Conservation (phyloP, 2,329 filamentous ascomycete genomes). For the Onygena corvina region DNA sequence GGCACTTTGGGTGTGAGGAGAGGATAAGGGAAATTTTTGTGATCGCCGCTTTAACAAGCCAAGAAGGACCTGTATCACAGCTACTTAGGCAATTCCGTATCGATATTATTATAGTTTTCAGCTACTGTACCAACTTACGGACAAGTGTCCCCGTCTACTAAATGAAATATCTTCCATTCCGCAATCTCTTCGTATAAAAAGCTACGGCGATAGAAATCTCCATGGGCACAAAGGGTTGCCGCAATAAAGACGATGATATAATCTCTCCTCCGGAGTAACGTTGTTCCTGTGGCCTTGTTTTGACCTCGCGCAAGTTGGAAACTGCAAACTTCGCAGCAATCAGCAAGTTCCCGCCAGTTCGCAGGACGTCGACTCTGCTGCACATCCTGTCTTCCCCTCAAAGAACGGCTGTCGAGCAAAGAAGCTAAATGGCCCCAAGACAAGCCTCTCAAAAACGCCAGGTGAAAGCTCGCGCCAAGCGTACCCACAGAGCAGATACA, state of each 20-base stretch:
- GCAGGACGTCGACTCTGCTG: neutral
- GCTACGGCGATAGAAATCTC: neutral
- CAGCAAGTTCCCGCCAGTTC: neutral
- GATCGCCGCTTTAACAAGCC: neutral
- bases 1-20: neutral
- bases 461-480: neutral
- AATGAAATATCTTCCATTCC: no score
- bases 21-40: neutral
- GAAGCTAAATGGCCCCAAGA: slow-evolving; percentile 7
- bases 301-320: neutral
- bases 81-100: no score
- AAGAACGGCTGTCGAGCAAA: neutral
- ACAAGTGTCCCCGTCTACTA: no score
- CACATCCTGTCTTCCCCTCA: neutral
- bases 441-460: neutral
- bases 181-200: no score
- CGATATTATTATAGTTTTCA: no score
- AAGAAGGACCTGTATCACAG: neutral
- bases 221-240: neutral
- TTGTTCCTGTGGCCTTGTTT: neutral
- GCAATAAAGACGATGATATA: neutral
- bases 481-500: neutral
- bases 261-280: neutral
- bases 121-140: no score
- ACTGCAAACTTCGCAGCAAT: neutral